phyloP scores from a whole-genome alignment of 352 stramenopile genomes.

The Thalassiosira ordinaria region DNA sequence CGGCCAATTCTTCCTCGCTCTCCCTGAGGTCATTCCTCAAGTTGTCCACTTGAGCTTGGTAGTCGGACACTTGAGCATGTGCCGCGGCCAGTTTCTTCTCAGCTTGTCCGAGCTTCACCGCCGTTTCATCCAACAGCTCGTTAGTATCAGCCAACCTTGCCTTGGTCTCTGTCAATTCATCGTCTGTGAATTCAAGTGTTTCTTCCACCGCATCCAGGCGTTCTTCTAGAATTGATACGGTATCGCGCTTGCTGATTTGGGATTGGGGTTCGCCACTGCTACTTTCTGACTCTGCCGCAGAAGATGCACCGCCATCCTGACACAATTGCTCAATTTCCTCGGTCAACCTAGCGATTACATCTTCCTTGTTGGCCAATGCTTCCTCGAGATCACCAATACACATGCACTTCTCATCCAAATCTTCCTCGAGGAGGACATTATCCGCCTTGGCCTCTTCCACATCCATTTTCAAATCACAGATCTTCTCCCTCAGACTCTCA shows the following conservation, averaged over 20 bases:
- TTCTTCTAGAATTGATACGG: slow-evolving; percentile 32
- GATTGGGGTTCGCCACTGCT: slow-evolving; percentile 2
- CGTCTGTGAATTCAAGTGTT: slow-evolving; percentile 41
- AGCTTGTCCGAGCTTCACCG: slow-evolving; percentile 22
- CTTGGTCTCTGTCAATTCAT: slow-evolving; percentile 40
- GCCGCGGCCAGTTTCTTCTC: too few species aligned
- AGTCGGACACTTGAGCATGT: too few species aligned
- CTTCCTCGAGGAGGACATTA: slow-evolving; percentile 50
- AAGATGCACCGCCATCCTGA: neutral
- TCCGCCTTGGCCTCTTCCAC: slow-evolving; percentile 63
- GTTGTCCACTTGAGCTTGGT: too few species aligned
- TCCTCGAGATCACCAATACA: slow-evolving; percentile 33
- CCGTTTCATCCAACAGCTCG: slow-evolving; percentile 26
- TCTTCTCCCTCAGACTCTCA: slow-evolving; percentile 40
- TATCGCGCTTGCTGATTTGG: slow-evolving; percentile 4
- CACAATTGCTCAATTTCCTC: slow-evolving; percentile 34
- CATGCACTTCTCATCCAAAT: slow-evolving; percentile 45
- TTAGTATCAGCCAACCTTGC: slow-evolving; percentile 38
- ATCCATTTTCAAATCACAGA: slow-evolving; percentile 62
- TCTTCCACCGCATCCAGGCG: slow-evolving; percentile 34
- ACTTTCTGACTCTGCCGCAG: neutral
- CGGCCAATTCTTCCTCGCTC: slow-evolving; percentile 39
- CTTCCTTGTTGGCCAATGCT: slow-evolving; percentile 30
- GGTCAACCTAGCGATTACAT: slow-evolving; percentile 31
- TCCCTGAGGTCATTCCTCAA: too few species aligned